Percentiles rank a stretch among this genome's conserved stretches.
Evolutionary conservation across 805 yeast genomes (phyloP).

Genomic region (Candida oleophila): DNA sequence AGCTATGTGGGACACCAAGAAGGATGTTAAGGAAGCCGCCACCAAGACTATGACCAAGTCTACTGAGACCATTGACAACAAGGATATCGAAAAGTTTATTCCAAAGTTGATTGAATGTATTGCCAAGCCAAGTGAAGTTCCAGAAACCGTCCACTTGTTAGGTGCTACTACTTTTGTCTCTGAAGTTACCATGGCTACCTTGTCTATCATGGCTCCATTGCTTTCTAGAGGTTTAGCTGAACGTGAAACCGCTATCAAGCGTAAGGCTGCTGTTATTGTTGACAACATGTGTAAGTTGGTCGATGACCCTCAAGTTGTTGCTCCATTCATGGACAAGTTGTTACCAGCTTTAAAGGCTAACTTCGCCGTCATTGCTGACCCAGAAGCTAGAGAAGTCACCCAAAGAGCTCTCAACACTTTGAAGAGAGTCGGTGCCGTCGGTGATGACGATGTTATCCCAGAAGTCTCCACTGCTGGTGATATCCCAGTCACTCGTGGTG

Average conservation of each 20-base stretch:
- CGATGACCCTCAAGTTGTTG: slow-evolving; percentile 99
- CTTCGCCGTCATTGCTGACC: slow-evolving; percentile 97
- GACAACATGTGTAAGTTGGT: slow-evolving; percentile 99
- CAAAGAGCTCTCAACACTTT: slow-evolving; percentile 94
- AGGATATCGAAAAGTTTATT: slow-evolving; percentile 99
- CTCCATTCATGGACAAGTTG: slow-evolving; percentile 95
- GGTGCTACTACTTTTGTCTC: slow-evolving; percentile 99
- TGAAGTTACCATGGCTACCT: slow-evolving; percentile 99
- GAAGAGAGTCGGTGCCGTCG: slow-evolving; percentile 98
- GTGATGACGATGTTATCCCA: slow-evolving; percentile 86
- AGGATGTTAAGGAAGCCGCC: slow-evolving; percentile 96
- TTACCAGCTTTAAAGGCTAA: slow-evolving; percentile 95
- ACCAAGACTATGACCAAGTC: slow-evolving; percentile 93
- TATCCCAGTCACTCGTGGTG: slow-evolving; percentile 78
- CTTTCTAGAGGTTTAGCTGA: slow-evolving; percentile 99
- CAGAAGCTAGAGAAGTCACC: slow-evolving; percentile 99
- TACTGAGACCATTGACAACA: slow-evolving; percentile 97
- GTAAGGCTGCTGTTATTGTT: slow-evolving; percentile 98
- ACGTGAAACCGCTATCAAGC: slow-evolving; percentile 99
- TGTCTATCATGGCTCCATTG: slow-evolving; percentile 98
- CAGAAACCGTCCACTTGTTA: slow-evolving; percentile 97
- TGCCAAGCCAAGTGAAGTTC: slow-evolving; percentile 94
- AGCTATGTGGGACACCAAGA: slow-evolving; percentile 99
- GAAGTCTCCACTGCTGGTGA: slow-evolving; percentile 99
- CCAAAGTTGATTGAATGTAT: slow-evolving; percentile 97